phyloP scores from a whole-genome alignment of 1,284 basidiomycete species.

The Microbotryum silenes-acaulis region DNA sequence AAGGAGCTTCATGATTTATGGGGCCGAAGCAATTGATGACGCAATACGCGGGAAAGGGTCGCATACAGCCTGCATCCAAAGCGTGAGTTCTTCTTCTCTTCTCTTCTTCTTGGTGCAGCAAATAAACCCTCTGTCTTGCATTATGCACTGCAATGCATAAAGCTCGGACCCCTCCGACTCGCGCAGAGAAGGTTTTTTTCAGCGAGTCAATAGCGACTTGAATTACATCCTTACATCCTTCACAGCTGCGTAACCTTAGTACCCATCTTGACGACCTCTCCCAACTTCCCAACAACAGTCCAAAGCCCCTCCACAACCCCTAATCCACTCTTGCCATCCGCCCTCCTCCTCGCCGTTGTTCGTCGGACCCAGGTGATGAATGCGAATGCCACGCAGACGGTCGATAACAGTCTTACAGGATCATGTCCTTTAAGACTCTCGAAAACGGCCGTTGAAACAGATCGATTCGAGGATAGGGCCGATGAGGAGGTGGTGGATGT shows the following conservation, averaged over 20 bases:
- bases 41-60: no score
- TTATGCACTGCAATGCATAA: no score
- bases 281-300: slow-evolving; percentile 4
- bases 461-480: neutral
- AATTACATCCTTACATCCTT: no score
- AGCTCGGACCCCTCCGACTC: no score
- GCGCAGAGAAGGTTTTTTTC: no score
- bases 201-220: no score
- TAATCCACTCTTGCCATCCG: slow-evolving; percentile 2
- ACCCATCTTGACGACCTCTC: slow-evolving; percentile 25
- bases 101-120: no score
- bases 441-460: neutral
- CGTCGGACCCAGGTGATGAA: slow-evolving; percentile 16
- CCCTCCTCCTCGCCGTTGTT: neutral
- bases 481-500: neutral
- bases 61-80: no score
- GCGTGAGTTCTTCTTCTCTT: no score
- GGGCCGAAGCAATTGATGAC: no score
- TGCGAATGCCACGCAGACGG: slow-evolving; percentile 19
- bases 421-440: neutral
- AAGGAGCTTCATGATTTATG: no score
- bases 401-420: slow-evolving; percentile 15
- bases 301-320: slow-evolving; percentile 2
- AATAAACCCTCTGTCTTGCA: no score
- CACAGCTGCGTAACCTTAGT: slow-evolving; percentile 24